These are phyloP conservation scores for Spizellomyces sp. DNA, from an alignment of 192 early-diverging fungal species.

Conservation along the genomic window DNA sequence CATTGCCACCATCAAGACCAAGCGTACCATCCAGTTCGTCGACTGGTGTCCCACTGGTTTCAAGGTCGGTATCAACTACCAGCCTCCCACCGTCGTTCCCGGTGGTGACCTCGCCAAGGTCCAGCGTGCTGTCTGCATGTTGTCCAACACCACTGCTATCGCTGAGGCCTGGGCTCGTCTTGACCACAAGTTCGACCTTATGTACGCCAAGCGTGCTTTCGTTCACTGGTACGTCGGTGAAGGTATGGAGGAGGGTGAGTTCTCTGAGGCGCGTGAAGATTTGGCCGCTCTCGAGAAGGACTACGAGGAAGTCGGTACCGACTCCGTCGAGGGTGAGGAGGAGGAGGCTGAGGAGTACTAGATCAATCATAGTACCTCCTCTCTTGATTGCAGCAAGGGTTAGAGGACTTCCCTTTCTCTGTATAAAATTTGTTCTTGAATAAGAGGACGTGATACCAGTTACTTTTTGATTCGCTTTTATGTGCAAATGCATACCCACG, in stretches of 20 bases:
- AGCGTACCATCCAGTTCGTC: slow-evolving; percentile 96
- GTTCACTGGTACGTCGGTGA: slow-evolving; percentile 99
- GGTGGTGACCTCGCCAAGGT: slow-evolving; percentile 96
- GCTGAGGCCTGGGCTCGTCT: slow-evolving; percentile 99
- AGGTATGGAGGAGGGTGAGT: slow-evolving; percentile 99
- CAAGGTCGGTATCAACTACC: slow-evolving; percentile 98
- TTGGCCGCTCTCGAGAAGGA: slow-evolving; percentile 99
- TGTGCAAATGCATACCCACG: too few relatives aligned
- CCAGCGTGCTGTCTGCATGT: slow-evolving; percentile 95
- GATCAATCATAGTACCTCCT: background rate
- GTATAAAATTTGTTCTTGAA: too few relatives aligned
- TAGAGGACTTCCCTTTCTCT: too few relatives aligned
- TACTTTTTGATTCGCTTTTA: too few relatives aligned
- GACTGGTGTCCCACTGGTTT: slow-evolving; percentile 99
- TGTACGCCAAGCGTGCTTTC: slow-evolving; percentile 99
- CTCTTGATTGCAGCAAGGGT: too few relatives aligned
- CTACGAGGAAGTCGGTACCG: slow-evolving; percentile 99
- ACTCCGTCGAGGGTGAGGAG: slow-evolving; percentile 86
- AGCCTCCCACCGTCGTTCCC: slow-evolving; percentile 87
- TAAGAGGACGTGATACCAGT: too few relatives aligned
- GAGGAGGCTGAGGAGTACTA: slow-evolving; percentile 68
- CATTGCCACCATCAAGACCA: slow-evolving; percentile 91
- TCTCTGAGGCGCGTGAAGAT: slow-evolving; percentile 99
- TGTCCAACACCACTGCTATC: slow-evolving; percentile 99
- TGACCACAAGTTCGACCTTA: slow-evolving; percentile 99